phyloP scores from a whole-genome alignment of 352 stramenopile genomes.

The Globisporangium cystogenes region DNA sequence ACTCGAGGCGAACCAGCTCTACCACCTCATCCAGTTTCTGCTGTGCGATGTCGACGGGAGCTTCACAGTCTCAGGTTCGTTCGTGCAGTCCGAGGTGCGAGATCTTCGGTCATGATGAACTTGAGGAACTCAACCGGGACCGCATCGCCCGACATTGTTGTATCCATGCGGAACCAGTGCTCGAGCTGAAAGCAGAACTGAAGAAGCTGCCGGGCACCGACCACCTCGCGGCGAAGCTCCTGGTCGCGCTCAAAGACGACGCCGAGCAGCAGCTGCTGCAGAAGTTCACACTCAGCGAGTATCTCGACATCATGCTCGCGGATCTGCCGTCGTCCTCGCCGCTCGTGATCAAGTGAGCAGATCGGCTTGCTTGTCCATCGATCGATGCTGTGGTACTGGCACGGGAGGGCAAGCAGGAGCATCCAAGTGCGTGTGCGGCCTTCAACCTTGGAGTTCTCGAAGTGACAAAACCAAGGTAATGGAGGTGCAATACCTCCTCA shows the following conservation, averaged over 20 bases:
- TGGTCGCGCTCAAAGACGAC: constrained; percentile 26
- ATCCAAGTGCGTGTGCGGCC: not conserved
- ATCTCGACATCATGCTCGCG: constrained; percentile 34
- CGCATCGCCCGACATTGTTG: not conserved
- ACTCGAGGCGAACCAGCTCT: constrained; percentile 92
- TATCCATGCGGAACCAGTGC: constrained; percentile 12
- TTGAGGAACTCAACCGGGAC: not conserved
- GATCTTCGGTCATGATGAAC: not conserved
- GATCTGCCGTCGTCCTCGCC: constrained; percentile 34
- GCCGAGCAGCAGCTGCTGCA: constrained; percentile 40
- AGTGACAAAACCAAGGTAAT: not conserved
- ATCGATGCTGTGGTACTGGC: not conserved
- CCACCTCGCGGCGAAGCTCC: constrained; percentile 31
- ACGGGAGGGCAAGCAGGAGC: too few species aligned
- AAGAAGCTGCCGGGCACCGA: constrained; percentile 37
- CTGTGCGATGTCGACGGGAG: constrained; percentile 91
- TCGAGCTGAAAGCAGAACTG: constrained; percentile 43
- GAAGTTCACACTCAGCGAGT: constrained; percentile 44
- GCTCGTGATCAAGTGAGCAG: not conserved
- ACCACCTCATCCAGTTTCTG: constrained; percentile 94
- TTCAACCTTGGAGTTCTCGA: not conserved
- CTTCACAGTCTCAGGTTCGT: constrained; percentile 81
- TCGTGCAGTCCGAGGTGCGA: not conserved
- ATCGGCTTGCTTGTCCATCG: not conserved
- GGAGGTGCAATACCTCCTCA: not conserved